Evolutionary conservation across 164 flowering plant genomes (phyloP).

Genomic region (Paratinospora sagittata): DNA sequence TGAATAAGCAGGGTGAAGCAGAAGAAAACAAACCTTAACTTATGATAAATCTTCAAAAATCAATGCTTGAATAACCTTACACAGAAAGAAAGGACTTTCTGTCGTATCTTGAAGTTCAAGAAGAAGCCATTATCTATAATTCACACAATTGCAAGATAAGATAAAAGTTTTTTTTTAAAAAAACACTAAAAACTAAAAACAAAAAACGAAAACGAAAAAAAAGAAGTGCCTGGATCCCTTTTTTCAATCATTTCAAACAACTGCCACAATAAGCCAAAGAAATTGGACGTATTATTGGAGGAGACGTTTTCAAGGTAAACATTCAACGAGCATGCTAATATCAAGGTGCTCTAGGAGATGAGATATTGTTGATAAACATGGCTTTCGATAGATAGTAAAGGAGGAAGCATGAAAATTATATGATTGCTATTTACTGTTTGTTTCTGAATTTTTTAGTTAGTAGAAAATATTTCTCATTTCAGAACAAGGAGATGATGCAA

Average conservation of each 20-base stretch:
- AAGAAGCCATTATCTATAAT: not conserved
- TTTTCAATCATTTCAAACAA: not conserved
- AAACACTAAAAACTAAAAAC: too few species aligned
- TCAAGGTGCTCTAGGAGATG: not conserved
- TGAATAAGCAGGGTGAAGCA: not conserved
- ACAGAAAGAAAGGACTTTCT: not conserved
- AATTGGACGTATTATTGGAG: constrained; percentile 1
- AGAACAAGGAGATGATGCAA: not conserved
- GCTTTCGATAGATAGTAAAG: not conserved
- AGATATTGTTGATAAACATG: not conserved
- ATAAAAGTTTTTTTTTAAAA: too few species aligned
- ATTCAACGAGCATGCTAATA: not conserved
- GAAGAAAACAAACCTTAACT: not conserved
- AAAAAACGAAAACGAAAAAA: too few species aligned
- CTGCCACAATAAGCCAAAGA: not conserved
- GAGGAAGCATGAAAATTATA: too few species aligned
- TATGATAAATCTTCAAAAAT: not conserved
- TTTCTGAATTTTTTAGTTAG: not conserved
- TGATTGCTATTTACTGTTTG: too few species aligned
- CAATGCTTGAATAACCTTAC: not conserved
- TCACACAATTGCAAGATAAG: not conserved
- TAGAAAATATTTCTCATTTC: not conserved
- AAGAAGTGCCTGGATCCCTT: not conserved
- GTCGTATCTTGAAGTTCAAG: not conserved
- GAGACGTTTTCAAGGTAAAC: not conserved